Evolutionary conservation across 257 asterid genomes (phyloP), one percentile per base, ranked within the genome.

Genomic region (Gentiana straminea): DNA sequence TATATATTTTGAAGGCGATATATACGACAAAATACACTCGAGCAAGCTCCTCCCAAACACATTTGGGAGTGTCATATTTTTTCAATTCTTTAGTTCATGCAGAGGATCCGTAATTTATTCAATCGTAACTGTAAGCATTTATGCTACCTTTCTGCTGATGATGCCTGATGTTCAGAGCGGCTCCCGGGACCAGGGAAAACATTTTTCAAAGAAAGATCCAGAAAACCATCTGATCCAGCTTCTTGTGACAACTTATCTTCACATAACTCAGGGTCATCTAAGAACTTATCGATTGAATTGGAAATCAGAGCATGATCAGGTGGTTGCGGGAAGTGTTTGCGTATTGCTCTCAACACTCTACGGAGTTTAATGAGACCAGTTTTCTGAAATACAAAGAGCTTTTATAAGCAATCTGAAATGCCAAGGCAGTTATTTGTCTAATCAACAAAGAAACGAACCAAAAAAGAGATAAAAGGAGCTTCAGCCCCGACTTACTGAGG

Each of bases 301-400:
- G 85, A 94, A 59, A 81, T 78, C 78, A 91, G 77, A 65, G 73
- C 77, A 70, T 64, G 74, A 48, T 77, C 92, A n/a, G 97, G 97
- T 15, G 98, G 98, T 63, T 81, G 89, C 37, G 86, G 88, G 73
- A 91, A 91, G 66, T 87, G 97, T 68, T 81, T 91, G 70, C 93
- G 86, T 70, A 91, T 84, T 61, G 98, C 88, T 83, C 98, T 83
- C 52, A 91, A 79, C 59, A 87, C 95, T 70, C 81, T 81, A 68
- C 98, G 82, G 64, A 91, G 86, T 78, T 91, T 91, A 72, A 73
- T 54, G 54, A 92, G 75, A 52, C 95, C 98, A 51, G 94, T 79
- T 75, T 68, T 84, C 98, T 87, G 92, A 67, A 63, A 62, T 32
- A 8, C 68, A 62, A 59, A 34, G 10, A 8, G 10, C 33, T 51